Evolutionary conservation across 1,139 yeast species (phyloP).

Genomic region (Kodamaea anthophila): DNA sequence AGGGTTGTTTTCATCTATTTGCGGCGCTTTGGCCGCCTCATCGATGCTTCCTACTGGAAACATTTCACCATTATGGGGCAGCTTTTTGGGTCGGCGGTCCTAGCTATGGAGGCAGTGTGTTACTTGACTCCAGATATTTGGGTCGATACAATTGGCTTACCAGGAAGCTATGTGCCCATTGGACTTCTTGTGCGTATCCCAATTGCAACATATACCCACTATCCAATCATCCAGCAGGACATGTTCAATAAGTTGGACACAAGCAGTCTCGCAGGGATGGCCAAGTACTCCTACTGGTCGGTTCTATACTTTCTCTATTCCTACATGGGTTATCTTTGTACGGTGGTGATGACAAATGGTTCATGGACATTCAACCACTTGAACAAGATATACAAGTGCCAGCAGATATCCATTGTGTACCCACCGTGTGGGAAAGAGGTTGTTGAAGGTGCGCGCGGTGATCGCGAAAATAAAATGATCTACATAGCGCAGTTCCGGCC

Average conservation of each 20-base stretch:
- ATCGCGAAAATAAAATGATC: constrained; percentile 50
- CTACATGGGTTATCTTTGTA: constrained; percentile 60
- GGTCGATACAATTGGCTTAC: constrained; percentile 92
- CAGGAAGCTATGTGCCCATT: constrained; percentile 69
- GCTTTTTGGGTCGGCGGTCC: constrained; percentile 67
- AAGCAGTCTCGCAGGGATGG: constrained; percentile 13
- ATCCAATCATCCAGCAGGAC: constrained; percentile 83
- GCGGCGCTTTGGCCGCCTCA: constrained; percentile 48
- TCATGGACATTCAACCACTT: constrained; percentile 88
- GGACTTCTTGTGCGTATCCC: constrained; percentile 58
- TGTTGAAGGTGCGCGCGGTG: constrained; percentile 31
- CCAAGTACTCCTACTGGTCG: constrained; percentile 69
- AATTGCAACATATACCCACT: constrained; percentile 82
- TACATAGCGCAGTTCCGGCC: constrained; percentile 93
- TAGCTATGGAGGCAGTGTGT: constrained; percentile 66
- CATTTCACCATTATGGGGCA: constrained; percentile 81
- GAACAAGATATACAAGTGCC: constrained; percentile 47
- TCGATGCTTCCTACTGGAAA: constrained; percentile 73
- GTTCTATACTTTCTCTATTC: constrained; percentile 55
- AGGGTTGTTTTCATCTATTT: constrained; percentile 72
- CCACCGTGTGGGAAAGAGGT: constrained; percentile 93
- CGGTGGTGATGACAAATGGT: constrained; percentile 71
- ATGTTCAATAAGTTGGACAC: constrained; percentile 62
- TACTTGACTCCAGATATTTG: constrained; percentile 81
- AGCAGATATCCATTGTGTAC: constrained; percentile 47